Conservation (phyloP, 2,329 filamentous ascomycete species). For the Calonectria hawksworthii region DNA sequence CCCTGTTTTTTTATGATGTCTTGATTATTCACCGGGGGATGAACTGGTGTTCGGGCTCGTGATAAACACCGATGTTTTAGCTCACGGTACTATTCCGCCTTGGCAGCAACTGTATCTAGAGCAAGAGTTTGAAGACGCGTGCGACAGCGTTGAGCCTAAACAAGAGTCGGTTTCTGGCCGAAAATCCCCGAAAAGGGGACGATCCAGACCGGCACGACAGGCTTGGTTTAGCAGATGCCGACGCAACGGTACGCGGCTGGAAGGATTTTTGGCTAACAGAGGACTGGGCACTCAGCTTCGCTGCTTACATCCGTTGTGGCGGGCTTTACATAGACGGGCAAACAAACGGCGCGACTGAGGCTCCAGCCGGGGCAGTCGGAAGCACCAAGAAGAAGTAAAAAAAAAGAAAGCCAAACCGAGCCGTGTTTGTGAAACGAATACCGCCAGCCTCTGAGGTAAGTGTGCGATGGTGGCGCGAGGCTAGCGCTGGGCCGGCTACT, state of each 20-base stretch:
- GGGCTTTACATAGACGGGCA: neutral
- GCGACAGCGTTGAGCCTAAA: neutral
- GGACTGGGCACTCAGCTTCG: neutral
- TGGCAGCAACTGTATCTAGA: neutral
- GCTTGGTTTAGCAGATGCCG: neutral
- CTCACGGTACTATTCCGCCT: neutral
- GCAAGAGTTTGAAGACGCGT: neutral
- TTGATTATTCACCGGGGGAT: neutral
- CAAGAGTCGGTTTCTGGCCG: neutral
- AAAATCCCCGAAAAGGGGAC: neutral
- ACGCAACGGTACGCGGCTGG: neutral
- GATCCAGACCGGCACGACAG: neutral
- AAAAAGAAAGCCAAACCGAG: neutral
- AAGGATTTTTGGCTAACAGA: neutral
- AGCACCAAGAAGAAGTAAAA: neutral
- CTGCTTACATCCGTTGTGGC: neutral
- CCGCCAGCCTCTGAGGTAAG: neutral
- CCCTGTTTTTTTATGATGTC: neutral
- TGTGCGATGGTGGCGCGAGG: neutral
- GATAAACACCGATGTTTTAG: neutral
- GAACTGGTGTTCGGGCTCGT: neutral
- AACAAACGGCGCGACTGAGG: neutral
- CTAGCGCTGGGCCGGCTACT: neutral
- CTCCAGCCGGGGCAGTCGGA: neutral
- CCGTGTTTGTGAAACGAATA: neutral